Conservation (phyloP, 2,329 filamentous ascomycete genomes). For the Colletotrichum camelliae region DNA sequence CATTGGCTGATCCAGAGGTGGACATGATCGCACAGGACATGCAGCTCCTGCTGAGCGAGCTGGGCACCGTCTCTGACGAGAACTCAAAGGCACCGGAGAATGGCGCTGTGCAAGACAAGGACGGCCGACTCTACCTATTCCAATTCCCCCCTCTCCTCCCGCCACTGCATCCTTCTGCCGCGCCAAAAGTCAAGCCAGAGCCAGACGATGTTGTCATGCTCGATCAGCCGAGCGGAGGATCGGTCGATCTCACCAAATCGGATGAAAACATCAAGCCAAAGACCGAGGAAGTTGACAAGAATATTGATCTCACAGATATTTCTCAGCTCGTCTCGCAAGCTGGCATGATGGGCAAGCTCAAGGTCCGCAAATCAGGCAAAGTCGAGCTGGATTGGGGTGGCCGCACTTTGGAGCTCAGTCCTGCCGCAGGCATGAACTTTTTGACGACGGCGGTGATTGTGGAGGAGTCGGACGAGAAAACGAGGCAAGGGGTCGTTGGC, state of each 20-base stretch:
- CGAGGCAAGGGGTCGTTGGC: constrained; percentile 42
- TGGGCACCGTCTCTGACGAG: constrained; percentile 38
- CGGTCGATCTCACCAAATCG: constrained; percentile 48
- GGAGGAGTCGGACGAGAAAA: constrained; percentile 61
- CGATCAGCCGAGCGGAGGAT: constrained; percentile 32
- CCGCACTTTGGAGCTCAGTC: constrained; percentile 55
- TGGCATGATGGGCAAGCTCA: constrained; percentile 65
- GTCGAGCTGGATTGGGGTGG: constrained; percentile 70
- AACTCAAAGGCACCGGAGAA: constrained; percentile 25
- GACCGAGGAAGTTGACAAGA: constrained; percentile 27
- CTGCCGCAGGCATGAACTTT: constrained; percentile 60
- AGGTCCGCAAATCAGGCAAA: constrained; percentile 66
- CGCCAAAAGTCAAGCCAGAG: constrained; percentile 47
- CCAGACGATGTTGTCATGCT: constrained; percentile 43
- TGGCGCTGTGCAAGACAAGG: constrained; percentile 21
- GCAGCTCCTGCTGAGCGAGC: constrained; percentile 46
- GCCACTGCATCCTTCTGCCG: constrained; percentile 46
- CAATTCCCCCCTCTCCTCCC: constrained; percentile 69
- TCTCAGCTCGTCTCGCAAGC: constrained; percentile 51
- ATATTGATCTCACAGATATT: constrained; percentile 34
- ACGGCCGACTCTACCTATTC: constrained; percentile 67
- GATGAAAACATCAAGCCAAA: constrained; percentile 24
- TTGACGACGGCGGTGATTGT: constrained; percentile 64
- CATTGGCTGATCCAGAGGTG: constrained; percentile 40
- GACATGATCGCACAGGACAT: constrained; percentile 44